Percentiles rank a stretch among this genome's conserved stretches.
Evolutionary conservation across 257 asterid genomes (phyloP).

Genomic region (Fraxinus excelsior): DNA sequence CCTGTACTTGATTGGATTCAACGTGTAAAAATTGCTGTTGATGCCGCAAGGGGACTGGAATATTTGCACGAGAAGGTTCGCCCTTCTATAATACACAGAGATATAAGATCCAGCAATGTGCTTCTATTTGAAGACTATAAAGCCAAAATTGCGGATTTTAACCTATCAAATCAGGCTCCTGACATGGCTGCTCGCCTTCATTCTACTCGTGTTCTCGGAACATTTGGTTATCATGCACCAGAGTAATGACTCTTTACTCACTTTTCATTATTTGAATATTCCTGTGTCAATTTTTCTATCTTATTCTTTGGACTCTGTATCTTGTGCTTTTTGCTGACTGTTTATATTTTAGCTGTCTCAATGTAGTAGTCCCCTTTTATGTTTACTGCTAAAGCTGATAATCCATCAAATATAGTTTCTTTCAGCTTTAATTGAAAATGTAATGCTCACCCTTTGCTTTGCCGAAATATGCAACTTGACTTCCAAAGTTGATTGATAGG

Average conservation of each 20-base stretch:
- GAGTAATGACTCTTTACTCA: constrained; percentile 21
- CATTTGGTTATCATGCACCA: constrained; percentile 67
- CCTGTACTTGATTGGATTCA: constrained; percentile 48
- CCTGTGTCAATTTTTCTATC: background rate
- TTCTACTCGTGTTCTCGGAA: constrained; percentile 64
- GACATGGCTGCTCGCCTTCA: constrained; percentile 76
- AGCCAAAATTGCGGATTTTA: constrained; percentile 34
- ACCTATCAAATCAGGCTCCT: constrained; percentile 49
- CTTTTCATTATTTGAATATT: constrained; percentile 10
- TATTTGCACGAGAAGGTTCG: constrained; percentile 23
- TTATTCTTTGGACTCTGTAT: background rate
- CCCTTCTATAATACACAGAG: constrained; percentile 21
- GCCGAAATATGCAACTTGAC: background rate
- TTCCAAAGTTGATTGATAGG: background rate
- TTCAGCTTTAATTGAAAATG: background rate
- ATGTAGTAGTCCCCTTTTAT: background rate
- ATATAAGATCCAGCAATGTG: constrained; percentile 31
- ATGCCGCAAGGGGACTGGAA: constrained; percentile 23
- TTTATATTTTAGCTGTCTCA: background rate
- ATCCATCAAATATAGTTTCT: background rate
- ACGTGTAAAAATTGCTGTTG: constrained; percentile 25
- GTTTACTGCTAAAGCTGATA: background rate
- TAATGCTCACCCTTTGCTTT: background rate
- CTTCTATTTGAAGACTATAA: constrained; percentile 32
- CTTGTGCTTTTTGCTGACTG: background rate